Evolutionary conservation across 1,139 yeast genomes (phyloP).

Genomic region (Saccharomyces hybrid): DNA sequence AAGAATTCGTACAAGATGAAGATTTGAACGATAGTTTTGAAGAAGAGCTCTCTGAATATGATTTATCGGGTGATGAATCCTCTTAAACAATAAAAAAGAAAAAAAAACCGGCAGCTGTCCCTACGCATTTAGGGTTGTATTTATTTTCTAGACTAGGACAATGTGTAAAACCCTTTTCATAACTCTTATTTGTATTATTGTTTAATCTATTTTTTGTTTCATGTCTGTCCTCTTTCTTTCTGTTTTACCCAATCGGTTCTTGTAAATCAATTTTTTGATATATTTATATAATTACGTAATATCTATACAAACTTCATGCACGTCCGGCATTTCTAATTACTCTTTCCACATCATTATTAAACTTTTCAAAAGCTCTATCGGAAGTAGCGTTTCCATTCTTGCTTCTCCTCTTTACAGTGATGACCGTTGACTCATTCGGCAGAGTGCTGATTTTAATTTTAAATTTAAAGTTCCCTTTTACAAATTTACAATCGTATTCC

Average conservation of each 20-base stretch:
- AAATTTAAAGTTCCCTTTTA: constrained; percentile 22
- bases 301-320: background rate
- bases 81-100: background rate
- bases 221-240: too few relatives aligned
- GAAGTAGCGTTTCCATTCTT: constrained; percentile 8
- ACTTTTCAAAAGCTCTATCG: constrained; percentile 15
- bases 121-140: background rate
- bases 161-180: background rate
- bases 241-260: background rate
- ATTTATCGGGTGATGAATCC: background rate
- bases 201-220: background rate
- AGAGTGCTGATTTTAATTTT: constrained; percentile 18
- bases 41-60: background rate
- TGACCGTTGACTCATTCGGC: constrained; percentile 9
- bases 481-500: constrained; percentile 26
- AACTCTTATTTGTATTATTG: background rate
- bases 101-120: background rate
- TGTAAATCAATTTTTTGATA: background rate
- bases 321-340: constrained; percentile 14
- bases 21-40: constrained; percentile 1
- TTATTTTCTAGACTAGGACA: background rate
- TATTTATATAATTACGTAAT: background rate
- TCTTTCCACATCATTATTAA: constrained; percentile 18
- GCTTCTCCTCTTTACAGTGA: constrained; percentile 19
- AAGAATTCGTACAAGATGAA: constrained; percentile 11